These are phyloP conservation scores for Heliamphora pulchella DNA, from an alignment of 179 eudicot genomes.

Conservation along the genomic window DNA sequence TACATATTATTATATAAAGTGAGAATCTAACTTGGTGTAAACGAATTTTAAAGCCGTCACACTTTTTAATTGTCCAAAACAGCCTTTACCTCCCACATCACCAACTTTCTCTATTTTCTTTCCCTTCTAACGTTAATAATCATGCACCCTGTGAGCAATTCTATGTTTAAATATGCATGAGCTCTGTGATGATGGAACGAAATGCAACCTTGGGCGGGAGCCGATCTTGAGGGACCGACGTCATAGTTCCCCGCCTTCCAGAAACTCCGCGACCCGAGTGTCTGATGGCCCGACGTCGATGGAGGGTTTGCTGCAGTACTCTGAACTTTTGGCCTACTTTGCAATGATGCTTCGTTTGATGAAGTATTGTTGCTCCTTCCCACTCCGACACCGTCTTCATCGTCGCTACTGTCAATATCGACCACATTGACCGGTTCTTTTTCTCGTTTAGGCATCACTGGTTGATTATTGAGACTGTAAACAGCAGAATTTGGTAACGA, in stretches of 20 bases:
- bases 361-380: background rate
- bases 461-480: background rate
- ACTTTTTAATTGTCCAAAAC: too few relatives aligned
- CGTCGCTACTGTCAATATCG: slow-evolving; percentile 58
- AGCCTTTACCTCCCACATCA: too few relatives aligned
- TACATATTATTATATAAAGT: background rate
- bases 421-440: slow-evolving; percentile 31
- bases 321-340: background rate
- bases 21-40: too few relatives aligned
- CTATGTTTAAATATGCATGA: background rate
- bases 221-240: slow-evolving; percentile 39
- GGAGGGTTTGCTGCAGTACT: slow-evolving; percentile 1
- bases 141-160: too few relatives aligned
- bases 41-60: too few relatives aligned
- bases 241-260: slow-evolving; percentile 83
- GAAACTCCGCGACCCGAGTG: slow-evolving; percentile 66
- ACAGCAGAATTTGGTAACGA: background rate
- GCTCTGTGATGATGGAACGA: background rate
- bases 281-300: slow-evolving; percentile 14
- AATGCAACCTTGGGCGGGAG: slow-evolving; percentile 38
- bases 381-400: slow-evolving; percentile 30
- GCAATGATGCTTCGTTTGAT: slow-evolving; percentile 12
- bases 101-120: too few relatives aligned
- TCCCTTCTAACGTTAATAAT: too few relatives aligned
- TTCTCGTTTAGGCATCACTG: slow-evolving; percentile 17